Evolutionary conservation across 2,329 filamentous ascomycete species (phyloP), one percentile per base, ranked within the genome.

Genomic region (Neonectria hederae): DNA sequence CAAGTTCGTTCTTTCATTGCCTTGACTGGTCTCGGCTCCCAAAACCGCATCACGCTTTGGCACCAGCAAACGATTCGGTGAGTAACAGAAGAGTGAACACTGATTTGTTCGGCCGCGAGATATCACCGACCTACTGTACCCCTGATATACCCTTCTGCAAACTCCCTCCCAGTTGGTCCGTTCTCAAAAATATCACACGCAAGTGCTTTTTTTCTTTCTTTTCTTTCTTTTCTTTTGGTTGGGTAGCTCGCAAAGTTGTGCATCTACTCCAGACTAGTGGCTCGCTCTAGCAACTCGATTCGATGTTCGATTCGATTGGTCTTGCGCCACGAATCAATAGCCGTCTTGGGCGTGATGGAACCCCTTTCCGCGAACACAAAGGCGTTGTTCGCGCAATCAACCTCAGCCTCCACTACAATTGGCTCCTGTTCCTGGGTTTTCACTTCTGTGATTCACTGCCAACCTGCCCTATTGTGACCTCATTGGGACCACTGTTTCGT

Each of bases 1-100:
- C 48, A 57, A 57, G 56, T 57, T 58, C 58, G 40, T 54, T 61
- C 69, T 57, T 54, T 68, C 65, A 49, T 21, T 42, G 55, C 61
- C 55, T 55, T 43, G 56, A 54, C 55, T 59, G 55, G 61, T 63
- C 55, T 63, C 51, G 43, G 61, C 46, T 51, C 24, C 42, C 35
- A 38, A 32, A 46, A 28, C 40, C 26, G 9, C 32, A 49, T 55
- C 26, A 43, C 32, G 11, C 43, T 42, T 52, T 17, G 28, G 17
- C 28, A n/a, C 11, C 48, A 51, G n/a, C 48, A 51, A 51, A 51
- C 48, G 35, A 46, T 54, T 28, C 28, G 61, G 55, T 59, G 55
- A 63, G 61, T 63, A 14, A 45, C 32, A 32, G 11, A 26, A 48
- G 43, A 32, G 46, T 17, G 14, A 54, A 45, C 7, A 40, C 13